Conservation (phyloP, 108 stramenopile genomes). For the Chaetoceros tenuissimus region DNA sequence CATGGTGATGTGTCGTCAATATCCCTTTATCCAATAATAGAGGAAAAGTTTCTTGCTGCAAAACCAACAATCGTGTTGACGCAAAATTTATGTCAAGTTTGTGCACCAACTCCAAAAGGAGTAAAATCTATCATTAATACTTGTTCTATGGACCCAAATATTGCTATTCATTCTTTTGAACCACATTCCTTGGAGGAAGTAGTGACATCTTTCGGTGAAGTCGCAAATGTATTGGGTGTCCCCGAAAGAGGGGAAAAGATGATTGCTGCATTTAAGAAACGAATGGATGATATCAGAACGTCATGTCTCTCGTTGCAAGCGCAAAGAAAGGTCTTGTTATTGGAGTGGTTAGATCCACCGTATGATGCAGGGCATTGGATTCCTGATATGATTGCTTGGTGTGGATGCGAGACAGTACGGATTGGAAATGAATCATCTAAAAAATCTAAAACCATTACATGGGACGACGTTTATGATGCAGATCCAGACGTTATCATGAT, state of each 20-base stretch:
- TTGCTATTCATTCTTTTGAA: constrained; percentile 46
- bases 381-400: constrained; percentile 73
- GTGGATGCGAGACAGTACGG: constrained; percentile 39
- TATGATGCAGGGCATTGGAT: constrained; percentile 92
- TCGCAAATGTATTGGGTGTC: constrained; percentile 49
- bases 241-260: constrained; percentile 39
- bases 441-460: constrained; percentile 46
- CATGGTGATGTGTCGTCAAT: constrained; percentile 25
- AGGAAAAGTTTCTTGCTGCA: constrained; percentile 28
- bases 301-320: neutral
- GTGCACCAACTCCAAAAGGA: constrained; percentile 58
- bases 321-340: constrained; percentile 36
- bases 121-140: constrained; percentile 21
- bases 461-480: constrained; percentile 42
- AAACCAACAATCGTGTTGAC: constrained; percentile 71
- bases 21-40: constrained; percentile 60
- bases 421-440: constrained; percentile 7
- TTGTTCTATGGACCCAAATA: neutral
- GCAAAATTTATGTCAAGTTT: constrained; percentile 86
- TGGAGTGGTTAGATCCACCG: constrained; percentile 91
- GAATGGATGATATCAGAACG: constrained; percentile 15
- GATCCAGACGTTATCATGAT: constrained; percentile 82
- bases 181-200: constrained; percentile 70
- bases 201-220: constrained; percentile 46
- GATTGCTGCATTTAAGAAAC: constrained; percentile 21